phyloP scores from a whole-genome alignment of 768 basidiomycete genomes.

The Pleurotus cornucopiae region DNA sequence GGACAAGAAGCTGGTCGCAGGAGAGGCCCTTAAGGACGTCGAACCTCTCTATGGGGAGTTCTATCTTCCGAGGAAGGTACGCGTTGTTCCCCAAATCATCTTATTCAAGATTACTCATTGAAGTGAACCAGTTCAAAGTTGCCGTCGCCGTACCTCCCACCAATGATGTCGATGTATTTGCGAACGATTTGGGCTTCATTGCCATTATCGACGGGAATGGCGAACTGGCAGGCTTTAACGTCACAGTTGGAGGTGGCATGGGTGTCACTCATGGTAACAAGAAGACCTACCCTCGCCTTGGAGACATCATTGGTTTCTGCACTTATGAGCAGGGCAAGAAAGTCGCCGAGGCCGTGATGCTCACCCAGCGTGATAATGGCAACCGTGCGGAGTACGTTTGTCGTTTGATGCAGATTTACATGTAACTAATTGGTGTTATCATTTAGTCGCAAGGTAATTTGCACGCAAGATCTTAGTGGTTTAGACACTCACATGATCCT shows the following conservation, averaged over 20 bases:
- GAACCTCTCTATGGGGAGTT: conserved; percentile 98
- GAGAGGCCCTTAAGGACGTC: conserved; percentile 89
- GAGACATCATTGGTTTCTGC: conserved; percentile 89
- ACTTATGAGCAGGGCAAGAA: conserved; percentile 78
- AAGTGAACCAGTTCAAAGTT: conserved; percentile 77
- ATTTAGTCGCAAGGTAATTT: conserved; percentile 50
- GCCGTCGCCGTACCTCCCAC: conserved; percentile 94
- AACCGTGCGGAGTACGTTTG: conserved; percentile 84
- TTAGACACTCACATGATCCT: conserved; percentile 11
- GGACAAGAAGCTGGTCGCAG: conserved; percentile 94
- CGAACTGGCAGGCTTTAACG: conserved; percentile 88
- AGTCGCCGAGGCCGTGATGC: conserved; percentile 91
- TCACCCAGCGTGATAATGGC: conserved; percentile 92
- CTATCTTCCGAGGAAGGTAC: conserved; percentile 92
- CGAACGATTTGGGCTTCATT: conserved; percentile 96
- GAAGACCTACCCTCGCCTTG: conserved; percentile 94
- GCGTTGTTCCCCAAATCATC: conserved; percentile 9
- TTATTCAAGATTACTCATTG: conserved; percentile 4
- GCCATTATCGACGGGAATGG: conserved; percentile 79
- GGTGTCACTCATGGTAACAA: conserved; percentile 99
- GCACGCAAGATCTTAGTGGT: not conserved
- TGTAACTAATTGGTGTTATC: conserved; percentile 6
- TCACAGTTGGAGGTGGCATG: conserved; percentile 94
- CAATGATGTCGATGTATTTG: conserved; percentile 94
- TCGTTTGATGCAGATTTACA: not conserved